Percentiles rank a stretch among this genome's conserved stretches.
Conservation (phyloP, 192 early-diverging fungal species). For the Coemansia sp. region DNA sequence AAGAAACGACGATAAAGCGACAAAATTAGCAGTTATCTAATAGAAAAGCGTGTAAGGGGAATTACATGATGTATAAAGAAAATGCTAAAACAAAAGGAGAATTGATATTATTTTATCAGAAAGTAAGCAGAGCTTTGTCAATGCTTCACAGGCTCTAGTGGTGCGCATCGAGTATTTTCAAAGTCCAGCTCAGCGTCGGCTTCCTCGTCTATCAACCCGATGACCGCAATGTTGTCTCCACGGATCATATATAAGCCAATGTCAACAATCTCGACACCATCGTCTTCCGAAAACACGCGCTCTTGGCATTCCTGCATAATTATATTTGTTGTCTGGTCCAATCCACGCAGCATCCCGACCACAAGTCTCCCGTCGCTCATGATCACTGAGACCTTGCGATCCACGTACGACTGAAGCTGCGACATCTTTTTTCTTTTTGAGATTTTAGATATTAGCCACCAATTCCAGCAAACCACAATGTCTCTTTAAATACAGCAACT, state of each 20-base stretch:
- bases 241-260: slow-evolving; percentile 58
- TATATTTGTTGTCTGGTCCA: slow-evolving; percentile 58
- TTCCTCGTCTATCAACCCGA: slow-evolving; percentile 50
- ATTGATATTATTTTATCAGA: neutral
- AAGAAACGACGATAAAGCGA: no score
- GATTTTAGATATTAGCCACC: no score
- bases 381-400: slow-evolving; percentile 37
- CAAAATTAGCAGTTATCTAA: no score
- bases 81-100: neutral
- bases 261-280: slow-evolving; percentile 53
- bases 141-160: slow-evolving; percentile 29
- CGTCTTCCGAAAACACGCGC: slow-evolving; percentile 56
- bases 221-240: slow-evolving; percentile 55
- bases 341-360: slow-evolving; percentile 53
- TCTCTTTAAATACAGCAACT: no score
- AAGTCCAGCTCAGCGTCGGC: slow-evolving; percentile 37
- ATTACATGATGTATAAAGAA: neutral
- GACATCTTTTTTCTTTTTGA: slow-evolving; percentile 26
- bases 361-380: slow-evolving; percentile 51
- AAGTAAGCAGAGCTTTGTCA: neutral
- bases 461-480: no score
- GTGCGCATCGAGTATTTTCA: slow-evolving; percentile 20
- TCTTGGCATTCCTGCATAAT: slow-evolving; percentile 56
- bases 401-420: slow-evolving; percentile 46
- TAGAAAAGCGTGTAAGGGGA: no score